Evolutionary conservation across 2,329 filamentous ascomycete genomes (phyloP), one percentile per base, ranked within the genome.

Genomic region (Didymella lethalis): DNA sequence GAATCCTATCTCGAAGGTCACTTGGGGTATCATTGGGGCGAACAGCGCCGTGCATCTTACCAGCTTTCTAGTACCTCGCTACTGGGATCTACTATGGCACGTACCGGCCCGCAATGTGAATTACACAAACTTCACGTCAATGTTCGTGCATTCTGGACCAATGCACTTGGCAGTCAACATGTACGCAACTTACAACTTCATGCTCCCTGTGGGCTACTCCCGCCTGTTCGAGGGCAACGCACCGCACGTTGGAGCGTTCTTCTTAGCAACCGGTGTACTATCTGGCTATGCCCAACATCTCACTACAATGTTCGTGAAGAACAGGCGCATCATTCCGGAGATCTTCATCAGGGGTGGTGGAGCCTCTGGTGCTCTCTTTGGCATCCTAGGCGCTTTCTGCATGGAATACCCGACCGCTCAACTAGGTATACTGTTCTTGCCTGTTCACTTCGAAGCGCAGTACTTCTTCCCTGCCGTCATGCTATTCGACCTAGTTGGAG

Each of bases 351-450:
- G 64, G 34, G 66, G 65, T 29, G 72, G 72, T n/a, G 74, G 74
- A 28, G 72, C 73, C 6, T 75, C 72, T 53, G 74, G 74, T 20
- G 74, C 74, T 10, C 51, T 76, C 7, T 75, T 75, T 47, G 71
- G 66, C 14, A 54, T 74, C 4, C 54, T 74, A 3, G 67, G 70
- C 10, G 63, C 64, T 2, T 76, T 73, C 44, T 75, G 72, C 43
- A 68, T 70, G 63, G 65, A 75, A 46, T 75, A 73, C 49, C 74
- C 74, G 0, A 63, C 65, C 10, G 63, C 66, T 16, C 63, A 67
- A 7, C 54, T 76, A 3, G 73, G 73, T 1, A 68, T 76, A 36
- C 54, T 76, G 14, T 73, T 76, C 36, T n/a, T 76, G 4, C 74
- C 74, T 1, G 60, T 72, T 16, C 49, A 61, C 10, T 65, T 75